Base-by-base conservation (phyloP, 2,329 filamentous ascomycete species). In the Colletotrichum euphorbiae region DNA sequence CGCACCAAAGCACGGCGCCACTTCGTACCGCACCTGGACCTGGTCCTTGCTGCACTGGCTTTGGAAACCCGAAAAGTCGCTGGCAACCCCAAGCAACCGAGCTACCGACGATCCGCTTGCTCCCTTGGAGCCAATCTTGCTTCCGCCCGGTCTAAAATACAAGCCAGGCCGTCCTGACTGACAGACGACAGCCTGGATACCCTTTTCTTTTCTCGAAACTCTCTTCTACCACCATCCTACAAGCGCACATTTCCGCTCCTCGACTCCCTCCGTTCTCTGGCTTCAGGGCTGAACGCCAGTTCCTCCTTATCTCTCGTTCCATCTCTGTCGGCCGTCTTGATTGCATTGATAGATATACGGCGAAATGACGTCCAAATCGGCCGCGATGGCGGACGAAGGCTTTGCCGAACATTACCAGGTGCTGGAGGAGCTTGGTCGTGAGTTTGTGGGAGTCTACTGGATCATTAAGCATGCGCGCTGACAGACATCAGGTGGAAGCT, bases 361-460 rank as follows among this genome's bases (percentile, higher is more conserved):
- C 55, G 57, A 31, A 51, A 70, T 70, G 65, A 70, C 66, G 55
- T 69, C 61, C 56, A 69, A 48, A 38, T 66, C 55, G 38, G 69
- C 67, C 68, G 68, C 66, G 67, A 88, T 89, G 87, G 84, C 83
- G 45, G 84, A 85, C 78, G 86, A 88, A 80, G 86, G 84, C 72
- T 90, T 97, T 84, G 92, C 94, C 74, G 90, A 90, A 76, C 91
- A 93, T 77, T 99, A 97, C 80, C 93, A 97, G 82, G 92, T 98
- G 78, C 87, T 98, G 75, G 95, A 98, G 85, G 96, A 98, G 84
- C 87, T 98, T 75, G 95, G 95, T 76, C 94, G 94, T 97, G 84
- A 83, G 93, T 89, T 46, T 38, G 58, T 60, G 4, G 5, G 40
- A 55, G 33, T 42, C 40, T 17, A 6, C 4, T 17, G 21, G 28